Evolutionary conservation across 2,329 filamentous ascomycete species (phyloP), one percentile per base, ranked within the genome.

Genomic region (Botrytis sinoallii): DNA sequence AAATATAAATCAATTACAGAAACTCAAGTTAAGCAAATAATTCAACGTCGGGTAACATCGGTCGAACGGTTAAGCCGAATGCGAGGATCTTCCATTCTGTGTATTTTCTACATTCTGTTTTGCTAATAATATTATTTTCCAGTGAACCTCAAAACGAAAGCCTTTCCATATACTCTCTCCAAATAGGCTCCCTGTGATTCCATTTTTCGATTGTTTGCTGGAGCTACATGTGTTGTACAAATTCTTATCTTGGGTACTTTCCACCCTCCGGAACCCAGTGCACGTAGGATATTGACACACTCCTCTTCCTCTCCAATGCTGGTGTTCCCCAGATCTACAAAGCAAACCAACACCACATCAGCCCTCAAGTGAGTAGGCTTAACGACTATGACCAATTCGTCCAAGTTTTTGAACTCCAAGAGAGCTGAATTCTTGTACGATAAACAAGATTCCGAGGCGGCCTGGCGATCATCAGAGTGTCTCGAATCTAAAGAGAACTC

Each of bases 1-100:
- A 22, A 32, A 55, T 66, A 48, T 66, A 66, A 3, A 25, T 25
- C 0, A 3, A 3, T 4, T 4, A 3, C 1, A 6, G 0, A 1
- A 4, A 1, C 2, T 8, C 59, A 4, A 22, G 3, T 4, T 5
- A 8, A 14, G 38, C 22, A 38, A 25, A 38, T 25, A 14, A 60
- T 29, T 29, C 6, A 29, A 6, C 1, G 25, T 29, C 52, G 52
- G 52, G 6, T 55, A 55, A 3, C 5, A 55, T 55, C 52, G n/a
- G 48, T 52, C 1, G 6, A 52, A 52, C 25, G 5, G 5, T 52
- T n/a, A n/a, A 52, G 48, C 48, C 48, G n/a, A 29, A 55, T 29
- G 52, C 52, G n/a, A 52, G 14, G 25, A 55, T 29, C 52, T 55
- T 55, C n/a, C 3, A 55, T 55, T 55, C 7, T 16, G 14, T 55